Evolutionary conservation across 2,329 filamentous ascomycete genomes (phyloP).

Genomic region (Septoria linicola): DNA sequence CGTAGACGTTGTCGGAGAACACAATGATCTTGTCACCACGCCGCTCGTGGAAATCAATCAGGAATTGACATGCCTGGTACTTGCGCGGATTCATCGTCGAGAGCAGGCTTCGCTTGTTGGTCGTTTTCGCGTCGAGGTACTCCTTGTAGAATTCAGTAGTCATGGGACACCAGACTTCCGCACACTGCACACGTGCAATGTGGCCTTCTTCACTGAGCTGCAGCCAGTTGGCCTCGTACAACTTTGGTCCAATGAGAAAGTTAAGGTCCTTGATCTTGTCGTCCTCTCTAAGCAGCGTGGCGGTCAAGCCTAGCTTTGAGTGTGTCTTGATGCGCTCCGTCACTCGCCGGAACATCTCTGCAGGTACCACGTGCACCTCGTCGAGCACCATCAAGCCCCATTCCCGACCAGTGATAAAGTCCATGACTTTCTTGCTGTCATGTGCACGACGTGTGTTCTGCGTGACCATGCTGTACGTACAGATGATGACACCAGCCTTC

Average conservation of each 20-base stretch:
- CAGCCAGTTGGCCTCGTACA: constrained; percentile 99
- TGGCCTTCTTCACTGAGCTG: constrained; percentile 95
- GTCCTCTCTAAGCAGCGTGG: constrained; percentile 90
- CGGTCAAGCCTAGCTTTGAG: constrained; percentile 90
- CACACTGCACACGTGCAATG: constrained; percentile 95
- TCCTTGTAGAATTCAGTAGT: constrained; percentile 97
- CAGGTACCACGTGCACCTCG: constrained; percentile 96
- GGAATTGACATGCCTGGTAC: constrained; percentile 93
- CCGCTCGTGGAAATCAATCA: constrained; percentile 97
- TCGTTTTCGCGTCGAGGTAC: constrained; percentile 68
- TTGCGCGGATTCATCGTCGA: constrained; percentile 98
- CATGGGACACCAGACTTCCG: constrained; percentile 99
- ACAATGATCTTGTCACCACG: constrained; percentile 97
- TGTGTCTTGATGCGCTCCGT: constrained; percentile 92
- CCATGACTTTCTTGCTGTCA: constrained; percentile 96
- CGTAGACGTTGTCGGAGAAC: constrained; percentile 96
- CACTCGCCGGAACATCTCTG: constrained; percentile 92
- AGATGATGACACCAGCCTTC: constrained; percentile 93
- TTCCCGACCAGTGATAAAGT: constrained; percentile 82
- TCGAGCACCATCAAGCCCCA: constrained; percentile 98
- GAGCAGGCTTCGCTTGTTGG: constrained; percentile 66
- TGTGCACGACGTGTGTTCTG: constrained; percentile 83
- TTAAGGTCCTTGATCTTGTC: constrained; percentile 98
- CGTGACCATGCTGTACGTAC: constrained; percentile 98
- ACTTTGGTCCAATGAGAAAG: constrained; percentile 93